These are phyloP conservation scores for Cryptococcus sp. DNA, from an alignment of 1,284 basidiomycete species.

Conservation along the genomic window DNA sequence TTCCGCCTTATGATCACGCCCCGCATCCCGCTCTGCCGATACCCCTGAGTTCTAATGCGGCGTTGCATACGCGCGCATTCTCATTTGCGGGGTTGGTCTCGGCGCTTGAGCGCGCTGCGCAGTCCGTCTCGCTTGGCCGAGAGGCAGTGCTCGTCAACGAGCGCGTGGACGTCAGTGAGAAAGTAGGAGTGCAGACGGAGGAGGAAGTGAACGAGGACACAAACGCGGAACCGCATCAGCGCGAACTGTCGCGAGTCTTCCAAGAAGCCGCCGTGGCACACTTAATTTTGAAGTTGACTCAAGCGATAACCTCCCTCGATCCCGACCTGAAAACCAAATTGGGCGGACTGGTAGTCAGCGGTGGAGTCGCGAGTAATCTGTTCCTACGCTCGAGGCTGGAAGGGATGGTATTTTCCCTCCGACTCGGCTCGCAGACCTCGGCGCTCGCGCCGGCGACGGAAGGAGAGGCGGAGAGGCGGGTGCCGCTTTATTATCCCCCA, in stretches of 20 bases:
- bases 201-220: too few species aligned
- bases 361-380: conserved; percentile 84
- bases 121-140: background rate
- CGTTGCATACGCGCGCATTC: conserved; percentile 59
- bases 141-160: background rate
- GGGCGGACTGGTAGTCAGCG: conserved; percentile 73
- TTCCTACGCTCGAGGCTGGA: conserved; percentile 64
- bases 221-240: conserved; percentile 27
- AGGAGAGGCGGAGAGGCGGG: background rate
- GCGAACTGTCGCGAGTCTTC: conserved; percentile 66
- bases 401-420: conserved; percentile 13
- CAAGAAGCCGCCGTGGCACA: conserved; percentile 72
- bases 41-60: conserved; percentile 56
- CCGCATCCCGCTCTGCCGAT: conserved; percentile 57
- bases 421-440: conserved; percentile 5
- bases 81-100: conserved; percentile 76
- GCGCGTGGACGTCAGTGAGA: too few species aligned
- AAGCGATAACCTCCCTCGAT: conserved; percentile 60
- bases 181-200: too few species aligned
- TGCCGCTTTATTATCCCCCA: conserved; percentile 64
- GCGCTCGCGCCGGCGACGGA: background rate
- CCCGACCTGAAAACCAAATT: conserved; percentile 43
- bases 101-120: conserved; percentile 53
- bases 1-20: conserved; percentile 32
- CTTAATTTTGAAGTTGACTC: conserved; percentile 69